These are phyloP conservation scores for Clarireedia homoeocarpa DNA, from an alignment of 2,329 filamentous ascomycete species.

Conservation along the genomic window DNA sequence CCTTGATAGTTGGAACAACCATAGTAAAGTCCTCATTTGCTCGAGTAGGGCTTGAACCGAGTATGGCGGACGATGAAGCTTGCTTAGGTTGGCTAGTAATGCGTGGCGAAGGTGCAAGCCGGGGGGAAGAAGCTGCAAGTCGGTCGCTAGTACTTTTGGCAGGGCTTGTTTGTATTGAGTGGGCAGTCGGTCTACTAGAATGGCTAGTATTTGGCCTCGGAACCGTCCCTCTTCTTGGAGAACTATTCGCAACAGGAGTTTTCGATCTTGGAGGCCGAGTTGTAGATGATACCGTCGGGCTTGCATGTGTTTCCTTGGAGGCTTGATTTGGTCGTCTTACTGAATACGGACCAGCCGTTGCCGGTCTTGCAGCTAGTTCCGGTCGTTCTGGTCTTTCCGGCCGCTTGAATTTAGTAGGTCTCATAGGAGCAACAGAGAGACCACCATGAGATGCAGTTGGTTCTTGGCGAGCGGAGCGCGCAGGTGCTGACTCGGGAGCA, in stretches of 20 bases:
- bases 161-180: slow-evolving; percentile 36
- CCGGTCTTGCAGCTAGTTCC: slow-evolving; percentile 48
- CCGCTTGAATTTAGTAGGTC: slow-evolving; percentile 44
- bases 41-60: slow-evolving; percentile 35
- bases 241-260: slow-evolving; percentile 40
- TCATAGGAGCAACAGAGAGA: slow-evolving; percentile 56
- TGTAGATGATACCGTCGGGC: slow-evolving; percentile 29
- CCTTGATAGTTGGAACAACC: slow-evolving; percentile 41
- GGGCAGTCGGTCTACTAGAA: slow-evolving; percentile 25
- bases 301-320: slow-evolving; percentile 25
- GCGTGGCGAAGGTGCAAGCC: slow-evolving; percentile 15
- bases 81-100: slow-evolving; percentile 16
- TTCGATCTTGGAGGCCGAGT: slow-evolving; percentile 36
- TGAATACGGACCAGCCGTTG: slow-evolving; percentile 59
- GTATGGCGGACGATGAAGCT: slow-evolving; percentile 12
- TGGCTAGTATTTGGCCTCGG: slow-evolving; percentile 30
- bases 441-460: slow-evolving; percentile 39
- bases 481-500: slow-evolving; percentile 30
- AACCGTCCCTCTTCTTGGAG: slow-evolving; percentile 23
- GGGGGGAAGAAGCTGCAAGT: slow-evolving; percentile 13
- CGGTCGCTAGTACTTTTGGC: slow-evolving; percentile 29
- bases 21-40: slow-evolving; percentile 47
- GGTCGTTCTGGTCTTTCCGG: slow-evolving; percentile 43
- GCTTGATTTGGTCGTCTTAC: slow-evolving; percentile 37
- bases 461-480: slow-evolving; percentile 37